phyloP scores from a whole-genome alignment of 768 basidiomycete species.

The Trametes gibbosa region DNA sequence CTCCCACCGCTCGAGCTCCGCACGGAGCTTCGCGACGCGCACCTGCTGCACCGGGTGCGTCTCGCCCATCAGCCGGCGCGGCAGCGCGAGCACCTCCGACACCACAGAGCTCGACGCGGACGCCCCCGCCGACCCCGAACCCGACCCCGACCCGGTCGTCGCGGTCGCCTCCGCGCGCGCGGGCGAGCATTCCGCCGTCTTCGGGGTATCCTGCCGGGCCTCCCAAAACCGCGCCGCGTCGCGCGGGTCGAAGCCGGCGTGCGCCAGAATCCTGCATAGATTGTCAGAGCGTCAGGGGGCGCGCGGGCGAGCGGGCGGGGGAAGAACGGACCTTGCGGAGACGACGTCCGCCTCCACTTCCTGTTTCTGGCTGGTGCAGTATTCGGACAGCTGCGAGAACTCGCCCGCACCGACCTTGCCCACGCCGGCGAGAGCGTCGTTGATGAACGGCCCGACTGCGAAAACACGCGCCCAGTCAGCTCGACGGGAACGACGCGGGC shows the following conservation, averaged over 20 bases:
- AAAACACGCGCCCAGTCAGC: conserved; percentile 27
- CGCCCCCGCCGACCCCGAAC: too few relatives aligned
- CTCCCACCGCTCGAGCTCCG: conserved; percentile 75
- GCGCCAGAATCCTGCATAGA: conserved; percentile 72
- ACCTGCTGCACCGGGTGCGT: conserved; percentile 69
- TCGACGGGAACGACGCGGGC: conserved; percentile 28
- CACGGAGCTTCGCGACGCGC: conserved; percentile 56
- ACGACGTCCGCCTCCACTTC: conserved; percentile 94
- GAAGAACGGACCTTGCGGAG: conserved; percentile 66
- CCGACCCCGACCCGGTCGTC: not conserved
- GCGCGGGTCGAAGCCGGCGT: conserved; percentile 88
- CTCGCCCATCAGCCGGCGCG: conserved; percentile 39
- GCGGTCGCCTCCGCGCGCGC: conserved; percentile 21
- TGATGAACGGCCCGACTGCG: conserved; percentile 84
- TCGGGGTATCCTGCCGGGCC: conserved; percentile 39
- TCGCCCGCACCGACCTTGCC: conserved; percentile 78
- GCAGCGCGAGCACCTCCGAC: conserved; percentile 5
- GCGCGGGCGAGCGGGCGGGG: conserved; percentile 1
- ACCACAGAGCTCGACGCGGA: too few relatives aligned
- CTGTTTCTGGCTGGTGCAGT: conserved; percentile 77
- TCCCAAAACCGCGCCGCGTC: conserved; percentile 85
- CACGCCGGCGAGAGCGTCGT: conserved; percentile 85
- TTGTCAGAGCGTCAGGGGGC: not conserved
- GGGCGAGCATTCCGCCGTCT: conserved; percentile 45
- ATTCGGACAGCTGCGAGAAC: conserved; percentile 65